Base-by-base conservation (phyloP, 768 basidiomycete species). In the Coprinopsis strossmayeri region DNA sequence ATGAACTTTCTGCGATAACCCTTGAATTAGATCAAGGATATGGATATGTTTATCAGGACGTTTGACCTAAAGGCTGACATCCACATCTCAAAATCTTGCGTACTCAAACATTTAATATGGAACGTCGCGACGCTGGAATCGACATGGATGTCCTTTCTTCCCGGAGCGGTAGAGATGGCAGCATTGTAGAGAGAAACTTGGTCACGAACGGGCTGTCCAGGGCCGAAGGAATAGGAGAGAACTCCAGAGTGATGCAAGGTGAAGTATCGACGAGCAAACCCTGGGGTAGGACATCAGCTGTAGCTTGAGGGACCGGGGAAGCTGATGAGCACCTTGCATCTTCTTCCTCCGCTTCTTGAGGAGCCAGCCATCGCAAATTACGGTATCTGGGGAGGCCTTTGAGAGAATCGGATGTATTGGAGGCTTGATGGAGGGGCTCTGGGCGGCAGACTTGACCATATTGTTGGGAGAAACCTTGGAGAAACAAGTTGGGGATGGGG, bases 301-400 rank as follows among this genome's bases (percentile, higher is more conserved):
- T 23, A 20, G 27, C 35, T 39, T 21, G 13, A 5, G 17, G 9
- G 40, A 32, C 20, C 18, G 21, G 34, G 26, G 21, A 0, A 45
- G 32, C 45, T 27, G 17, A 25, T 45, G 37, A 28, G 34, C 32
- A 47, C 89, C 89, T 71, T 91, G 90, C 84, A 91, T 83, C 69
- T 79, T 88, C 74, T 88, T 90, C 54, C 89, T 71, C 56, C 89
- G 72, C 67, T 92, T 92, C 70, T 91, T 91, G 52, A 91, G 71
- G 3, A 91, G 67, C 87, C 87, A 91, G 68, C 89, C 89, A 57
- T 87, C 74, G 44, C 67, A 72, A 3, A 85, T 53, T 43, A 80
- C 50, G 3, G 32, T 34, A 18, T 13, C 43, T 28, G 39, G 13
- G 10, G 50, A 17, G 3, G 30, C 38, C 5, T 18, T 18, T 5